phyloP scores from a whole-genome alignment of 139 green algal genomes.

The Volvox reticuliferus region DNA sequence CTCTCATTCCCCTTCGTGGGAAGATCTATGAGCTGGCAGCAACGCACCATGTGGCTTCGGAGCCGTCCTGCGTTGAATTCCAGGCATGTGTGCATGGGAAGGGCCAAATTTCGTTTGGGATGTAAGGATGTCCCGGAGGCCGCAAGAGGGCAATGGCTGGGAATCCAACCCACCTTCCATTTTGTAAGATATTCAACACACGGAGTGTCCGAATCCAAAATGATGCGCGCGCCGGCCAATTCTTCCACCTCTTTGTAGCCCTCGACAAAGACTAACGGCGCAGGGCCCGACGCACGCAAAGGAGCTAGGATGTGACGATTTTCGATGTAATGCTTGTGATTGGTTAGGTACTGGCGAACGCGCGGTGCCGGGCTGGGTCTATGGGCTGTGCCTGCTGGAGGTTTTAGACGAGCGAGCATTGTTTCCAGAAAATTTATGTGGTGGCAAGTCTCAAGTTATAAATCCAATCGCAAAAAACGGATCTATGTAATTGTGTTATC shows the following conservation, averaged over 20 bases:
- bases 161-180: conserved; percentile 71
- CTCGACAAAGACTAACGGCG: conserved; percentile 23
- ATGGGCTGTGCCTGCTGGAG: not conserved
- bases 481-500: not conserved
- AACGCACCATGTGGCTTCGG: conserved; percentile 65
- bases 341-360: not conserved
- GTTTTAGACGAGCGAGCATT: not conserved
- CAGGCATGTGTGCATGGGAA: not conserved
- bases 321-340: not conserved
- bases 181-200: conserved; percentile 82
- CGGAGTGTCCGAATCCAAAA: conserved; percentile 62
- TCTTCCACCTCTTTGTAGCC: conserved; percentile 70
- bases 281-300: not conserved
- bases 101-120: not conserved
- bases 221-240: conserved; percentile 71
- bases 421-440: not conserved
- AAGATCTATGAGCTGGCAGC: no score
- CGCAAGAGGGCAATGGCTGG: not conserved
- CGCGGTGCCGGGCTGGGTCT: conserved; percentile 4
- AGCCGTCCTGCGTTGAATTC: conserved; percentile 43
- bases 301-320: not conserved
- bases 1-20: no score
- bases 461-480: not conserved
- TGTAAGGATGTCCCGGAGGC: not conserved
- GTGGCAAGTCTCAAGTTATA: no score